Conservation (phyloP, 2,329 filamentous ascomycete species). For the Sarocladiaceae sp. region DNA sequence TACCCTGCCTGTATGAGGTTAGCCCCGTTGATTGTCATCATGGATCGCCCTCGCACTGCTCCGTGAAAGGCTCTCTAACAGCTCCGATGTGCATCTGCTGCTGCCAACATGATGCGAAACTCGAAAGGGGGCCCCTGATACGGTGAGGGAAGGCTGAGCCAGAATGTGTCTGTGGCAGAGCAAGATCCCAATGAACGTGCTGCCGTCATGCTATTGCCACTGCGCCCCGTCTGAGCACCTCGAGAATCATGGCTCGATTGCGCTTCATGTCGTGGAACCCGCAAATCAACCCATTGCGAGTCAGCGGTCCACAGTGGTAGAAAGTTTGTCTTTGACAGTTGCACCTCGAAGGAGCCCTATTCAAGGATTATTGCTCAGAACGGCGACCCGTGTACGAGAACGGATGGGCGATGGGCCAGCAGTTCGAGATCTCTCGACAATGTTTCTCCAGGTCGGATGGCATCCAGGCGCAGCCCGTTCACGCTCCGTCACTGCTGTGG, state of each 20-base stretch:
- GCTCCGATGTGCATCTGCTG: background rate
- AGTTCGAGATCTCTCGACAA: no score
- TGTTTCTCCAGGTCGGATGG: background rate
- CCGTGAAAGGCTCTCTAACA: background rate
- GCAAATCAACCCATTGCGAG: background rate
- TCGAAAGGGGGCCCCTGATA: background rate
- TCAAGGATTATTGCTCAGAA: background rate
- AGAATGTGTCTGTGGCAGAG: background rate
- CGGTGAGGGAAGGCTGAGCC: background rate
- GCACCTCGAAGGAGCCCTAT: background rate
- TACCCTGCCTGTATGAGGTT: slow-evolving; percentile 5
- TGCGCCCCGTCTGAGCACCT: background rate
- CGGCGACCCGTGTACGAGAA: background rate
- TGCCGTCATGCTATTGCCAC: background rate
- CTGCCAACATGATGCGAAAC: slow-evolving; percentile 3
- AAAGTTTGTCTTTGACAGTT: background rate
- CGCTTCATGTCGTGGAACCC: background rate
- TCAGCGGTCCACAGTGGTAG: slow-evolving; percentile 1
- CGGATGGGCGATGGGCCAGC: no score
- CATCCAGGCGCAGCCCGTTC: background rate
- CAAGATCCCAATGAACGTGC: background rate
- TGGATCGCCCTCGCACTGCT: background rate
- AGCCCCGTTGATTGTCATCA: slow-evolving; percentile 8
- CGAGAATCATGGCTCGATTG: background rate
- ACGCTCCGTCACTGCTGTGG: background rate